Evolutionary conservation across 1,284 basidiomycete species (phyloP).

Genomic region (Neonothopanus nambi): DNA sequence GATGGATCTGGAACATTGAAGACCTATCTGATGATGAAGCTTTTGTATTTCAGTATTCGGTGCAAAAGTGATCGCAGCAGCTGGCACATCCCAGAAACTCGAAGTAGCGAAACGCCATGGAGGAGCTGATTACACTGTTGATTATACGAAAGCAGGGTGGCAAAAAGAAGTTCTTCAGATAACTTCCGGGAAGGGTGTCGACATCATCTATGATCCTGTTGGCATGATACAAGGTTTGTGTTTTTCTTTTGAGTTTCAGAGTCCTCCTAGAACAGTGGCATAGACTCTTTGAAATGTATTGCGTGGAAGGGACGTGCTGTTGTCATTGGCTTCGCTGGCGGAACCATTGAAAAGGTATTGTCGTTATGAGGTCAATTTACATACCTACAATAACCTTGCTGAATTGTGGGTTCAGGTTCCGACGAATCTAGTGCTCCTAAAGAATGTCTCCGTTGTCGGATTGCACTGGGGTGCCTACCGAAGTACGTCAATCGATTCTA

Average conservation of each 20-base stretch:
- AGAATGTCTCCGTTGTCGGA: conserved; percentile 83
- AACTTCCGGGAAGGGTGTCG: conserved; percentile 81
- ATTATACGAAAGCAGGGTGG: conserved; percentile 72
- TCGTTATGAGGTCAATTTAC: not conserved
- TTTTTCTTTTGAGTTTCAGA: not conserved
- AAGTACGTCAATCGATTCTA: conserved; percentile 28
- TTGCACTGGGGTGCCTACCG: conserved; percentile 81
- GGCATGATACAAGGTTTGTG: conserved; percentile 69
- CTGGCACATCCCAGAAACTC: conserved; percentile 68
- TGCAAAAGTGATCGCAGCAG: conserved; percentile 80
- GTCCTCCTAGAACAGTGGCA: not conserved
- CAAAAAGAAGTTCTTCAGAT: conserved; percentile 74
- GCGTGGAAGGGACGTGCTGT: conserved; percentile 92
- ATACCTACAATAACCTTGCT: not conserved
- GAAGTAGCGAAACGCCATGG: conserved; percentile 68
- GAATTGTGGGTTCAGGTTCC: conserved; percentile 55
- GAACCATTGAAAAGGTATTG: conserved; percentile 85
- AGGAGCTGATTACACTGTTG: conserved; percentile 68
- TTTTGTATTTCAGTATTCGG: conserved; percentile 59
- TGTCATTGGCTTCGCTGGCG: conserved; percentile 90
- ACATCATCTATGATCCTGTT: conserved; percentile 91
- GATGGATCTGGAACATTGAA: not conserved
- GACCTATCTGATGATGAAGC: conserved; percentile 1
- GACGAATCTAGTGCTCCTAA: conserved; percentile 85
- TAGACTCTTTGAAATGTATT: conserved; percentile 84